Conservation (phyloP, 768 basidiomycete genomes). For the Kwoniella europaea region DNA sequence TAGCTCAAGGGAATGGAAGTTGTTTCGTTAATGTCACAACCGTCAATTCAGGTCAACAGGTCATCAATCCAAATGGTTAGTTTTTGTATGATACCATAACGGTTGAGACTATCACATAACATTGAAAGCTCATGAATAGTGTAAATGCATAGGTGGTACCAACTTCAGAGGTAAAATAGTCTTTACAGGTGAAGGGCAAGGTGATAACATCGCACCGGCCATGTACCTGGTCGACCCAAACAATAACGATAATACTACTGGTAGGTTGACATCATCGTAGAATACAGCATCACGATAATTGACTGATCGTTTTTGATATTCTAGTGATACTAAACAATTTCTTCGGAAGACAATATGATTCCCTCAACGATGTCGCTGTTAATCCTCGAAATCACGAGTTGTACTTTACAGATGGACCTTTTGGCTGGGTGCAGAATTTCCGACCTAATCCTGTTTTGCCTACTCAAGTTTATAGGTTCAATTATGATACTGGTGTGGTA, state of each 20-base stretch:
- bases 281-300: too few species aligned
- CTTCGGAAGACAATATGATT: conserved; percentile 80
- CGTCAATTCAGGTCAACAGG: conserved; percentile 19
- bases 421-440: conserved; percentile 68
- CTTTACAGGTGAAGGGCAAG: conserved; percentile 71
- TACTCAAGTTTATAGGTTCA: conserved; percentile 77
- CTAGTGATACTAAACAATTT: conserved; percentile 71
- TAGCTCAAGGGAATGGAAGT: conserved; percentile 65
- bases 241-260: conserved; percentile 70
- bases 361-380: conserved; percentile 77
- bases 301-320: background rate
- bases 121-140: background rate
- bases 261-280: conserved; percentile 9
- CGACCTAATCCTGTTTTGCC: conserved; percentile 70
- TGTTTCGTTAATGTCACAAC: conserved; percentile 41
- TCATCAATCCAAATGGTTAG: conserved; percentile 62
- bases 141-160: conserved; percentile 63
- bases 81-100: background rate
- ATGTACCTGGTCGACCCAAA: conserved; percentile 70
- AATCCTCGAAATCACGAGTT: conserved; percentile 70
- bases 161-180: conserved; percentile 67
- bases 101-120: too few species aligned
- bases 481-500: conserved; percentile 69
- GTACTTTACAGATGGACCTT: conserved; percentile 77
- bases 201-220: conserved; percentile 65